A percentile compares a stretch with the other conserved stretches of the same genome.
phyloP scores from a whole-genome alignment of 768 basidiomycete species.

The Amanita pallidorosea region DNA sequence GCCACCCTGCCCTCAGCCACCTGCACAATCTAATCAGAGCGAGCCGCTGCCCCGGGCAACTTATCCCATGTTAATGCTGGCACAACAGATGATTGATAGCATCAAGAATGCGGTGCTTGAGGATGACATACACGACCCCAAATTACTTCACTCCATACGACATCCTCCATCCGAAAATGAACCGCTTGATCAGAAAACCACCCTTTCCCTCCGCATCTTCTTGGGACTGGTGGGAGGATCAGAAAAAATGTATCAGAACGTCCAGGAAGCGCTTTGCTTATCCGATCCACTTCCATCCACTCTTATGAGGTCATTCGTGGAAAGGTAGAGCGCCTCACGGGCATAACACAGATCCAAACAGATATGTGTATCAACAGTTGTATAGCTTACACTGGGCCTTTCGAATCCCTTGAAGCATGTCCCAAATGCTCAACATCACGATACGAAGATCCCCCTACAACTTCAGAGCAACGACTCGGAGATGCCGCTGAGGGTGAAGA shows the following conservation, averaged over 20 bases:
- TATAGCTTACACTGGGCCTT: conserved; percentile 1
- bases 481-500: too few relatives aligned
- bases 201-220: neutral
- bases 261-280: neutral
- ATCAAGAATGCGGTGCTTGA: neutral
- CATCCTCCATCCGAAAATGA: neutral
- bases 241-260: neutral
- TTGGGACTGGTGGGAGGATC: neutral
- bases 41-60: neutral
- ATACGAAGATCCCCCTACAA: too few relatives aligned
- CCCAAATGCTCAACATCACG: too few relatives aligned
- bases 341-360: neutral
- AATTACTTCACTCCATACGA: neutral
- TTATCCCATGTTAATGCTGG: neutral
- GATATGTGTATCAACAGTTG: conserved; percentile 5
- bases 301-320: neutral
- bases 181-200: neutral
- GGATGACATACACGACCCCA: neutral
- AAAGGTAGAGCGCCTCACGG: neutral
- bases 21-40: too few relatives aligned
- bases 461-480: too few relatives aligned
- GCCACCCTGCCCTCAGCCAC: too few relatives aligned
- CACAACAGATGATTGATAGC: neutral
- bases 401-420: neutral
- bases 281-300: neutral